These are phyloP conservation scores for Nymphaea colorata DNA, from an alignment of 164 flowering plant species.

Conservation along the genomic window DNA sequence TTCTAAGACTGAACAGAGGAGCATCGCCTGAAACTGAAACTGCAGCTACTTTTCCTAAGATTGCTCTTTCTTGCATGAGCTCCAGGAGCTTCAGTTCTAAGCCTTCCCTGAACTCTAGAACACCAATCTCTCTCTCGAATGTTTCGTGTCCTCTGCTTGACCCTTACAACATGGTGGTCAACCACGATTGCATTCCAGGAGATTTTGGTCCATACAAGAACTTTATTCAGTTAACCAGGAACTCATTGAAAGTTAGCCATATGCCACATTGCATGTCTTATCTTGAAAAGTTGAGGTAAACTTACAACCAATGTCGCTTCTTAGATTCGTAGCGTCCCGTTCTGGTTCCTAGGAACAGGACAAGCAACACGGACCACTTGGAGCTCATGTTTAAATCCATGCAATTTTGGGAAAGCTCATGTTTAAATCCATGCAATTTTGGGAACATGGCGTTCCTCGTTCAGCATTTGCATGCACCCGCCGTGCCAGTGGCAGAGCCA, in stretches of 20 bases:
- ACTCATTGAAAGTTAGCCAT: conserved; percentile 32
- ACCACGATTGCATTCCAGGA: no score
- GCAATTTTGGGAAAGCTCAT: background rate
- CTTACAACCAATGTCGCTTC: background rate
- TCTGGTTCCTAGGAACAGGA: background rate
- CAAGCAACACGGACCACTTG: background rate
- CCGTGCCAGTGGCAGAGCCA: background rate
- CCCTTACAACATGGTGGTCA: background rate
- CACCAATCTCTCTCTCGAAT: conserved; percentile 20
- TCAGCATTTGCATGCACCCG: no score
- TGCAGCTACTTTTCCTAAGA: conserved; percentile 19
- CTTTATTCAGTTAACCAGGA: conserved; percentile 48
- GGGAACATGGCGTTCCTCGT: background rate
- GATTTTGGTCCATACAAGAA: conserved; percentile 53
- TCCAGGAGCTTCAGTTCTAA: conserved; percentile 41
- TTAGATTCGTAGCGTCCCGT: background rate
- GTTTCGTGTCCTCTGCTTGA: conserved; percentile 2
- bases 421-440: background rate
- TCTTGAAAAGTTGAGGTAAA: conserved; percentile 46
- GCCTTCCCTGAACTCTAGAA: conserved; percentile 32
- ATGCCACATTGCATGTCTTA: conserved; percentile 29
- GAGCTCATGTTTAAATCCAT: background rate
- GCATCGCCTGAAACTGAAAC: conserved; percentile 2
- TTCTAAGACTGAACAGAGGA: conserved; percentile 39
- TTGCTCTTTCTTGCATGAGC: conserved; percentile 43